Conservation (phyloP, 2,329 filamentous ascomycete species). For the Keithomyces neogunnii region DNA sequence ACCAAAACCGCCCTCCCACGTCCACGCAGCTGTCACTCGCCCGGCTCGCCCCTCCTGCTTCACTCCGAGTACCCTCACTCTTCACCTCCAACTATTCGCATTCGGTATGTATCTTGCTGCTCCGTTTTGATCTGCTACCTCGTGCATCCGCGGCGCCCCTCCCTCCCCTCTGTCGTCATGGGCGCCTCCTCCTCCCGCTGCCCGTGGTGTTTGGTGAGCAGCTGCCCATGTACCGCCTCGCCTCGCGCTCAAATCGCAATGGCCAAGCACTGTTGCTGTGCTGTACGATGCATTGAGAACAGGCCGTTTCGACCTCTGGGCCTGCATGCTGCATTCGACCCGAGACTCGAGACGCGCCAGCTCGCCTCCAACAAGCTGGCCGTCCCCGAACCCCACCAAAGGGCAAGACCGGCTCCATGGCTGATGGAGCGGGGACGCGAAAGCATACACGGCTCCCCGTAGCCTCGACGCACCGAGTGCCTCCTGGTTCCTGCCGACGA, state of each 20-base stretch:
- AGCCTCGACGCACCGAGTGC: too few relatives aligned
- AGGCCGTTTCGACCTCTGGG: neutral
- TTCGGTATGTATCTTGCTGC: slow-evolving; percentile 9
- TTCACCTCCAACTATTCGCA: slow-evolving; percentile 1
- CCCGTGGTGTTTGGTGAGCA: neutral
- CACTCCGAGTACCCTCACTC: neutral
- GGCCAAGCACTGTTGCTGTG: neutral
- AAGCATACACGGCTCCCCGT: neutral
- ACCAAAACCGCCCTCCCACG: slow-evolving; percentile 6
- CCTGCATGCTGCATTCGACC: neutral
- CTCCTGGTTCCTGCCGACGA: neutral
- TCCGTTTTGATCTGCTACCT: slow-evolving; percentile 7
- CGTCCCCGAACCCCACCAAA: slow-evolving; percentile 1
- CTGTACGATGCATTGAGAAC: neutral
- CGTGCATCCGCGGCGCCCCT: slow-evolving; percentile 13
- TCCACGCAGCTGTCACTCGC: slow-evolving; percentile 12
- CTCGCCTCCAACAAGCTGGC: neutral
- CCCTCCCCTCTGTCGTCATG: slow-evolving; percentile 33
- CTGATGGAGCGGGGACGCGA: neutral
- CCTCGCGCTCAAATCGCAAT: neutral
- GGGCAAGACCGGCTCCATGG: neutral
- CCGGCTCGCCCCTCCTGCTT: slow-evolving; percentile 3
- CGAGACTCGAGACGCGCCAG: neutral
- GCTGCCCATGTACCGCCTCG: neutral
- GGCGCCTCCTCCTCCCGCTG: slow-evolving; percentile 5